These are phyloP conservation scores for Umbilicaria muhlenbergii DNA, from an alignment of 495 filamentous ascomycete genomes.

Conservation along the genomic window DNA sequence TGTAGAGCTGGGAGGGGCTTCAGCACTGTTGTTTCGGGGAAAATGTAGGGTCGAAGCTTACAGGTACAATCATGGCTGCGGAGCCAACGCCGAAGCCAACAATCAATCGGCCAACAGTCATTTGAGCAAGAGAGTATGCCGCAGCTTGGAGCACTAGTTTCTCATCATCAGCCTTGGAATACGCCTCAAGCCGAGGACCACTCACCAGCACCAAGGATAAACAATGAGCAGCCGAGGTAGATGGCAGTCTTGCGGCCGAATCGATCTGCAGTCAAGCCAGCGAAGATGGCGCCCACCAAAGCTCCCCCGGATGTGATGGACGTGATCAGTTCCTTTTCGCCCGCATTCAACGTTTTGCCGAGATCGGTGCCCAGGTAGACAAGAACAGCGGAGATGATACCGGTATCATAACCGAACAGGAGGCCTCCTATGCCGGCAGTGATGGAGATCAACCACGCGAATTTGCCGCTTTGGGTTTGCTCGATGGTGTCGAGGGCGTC, in stretches of 20 bases:
- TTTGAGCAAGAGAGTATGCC: conserved; percentile 29
- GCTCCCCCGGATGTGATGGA: conserved; percentile 32
- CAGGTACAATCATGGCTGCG: conserved; percentile 32
- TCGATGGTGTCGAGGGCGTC: conserved; percentile 16
- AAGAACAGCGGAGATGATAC: conserved; percentile 31
- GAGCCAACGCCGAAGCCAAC: conserved; percentile 37
- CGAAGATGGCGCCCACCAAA: conserved; percentile 33
- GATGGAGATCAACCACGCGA: conserved; percentile 24
- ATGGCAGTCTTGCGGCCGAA: conserved; percentile 33
- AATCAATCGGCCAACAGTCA: conserved; percentile 32
- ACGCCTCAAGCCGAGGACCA: conserved; percentile 10
- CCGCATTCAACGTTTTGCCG: conserved; percentile 15
- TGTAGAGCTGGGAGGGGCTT: conserved; percentile 13
- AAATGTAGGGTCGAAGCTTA: neutral
- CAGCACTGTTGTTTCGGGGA: neutral
- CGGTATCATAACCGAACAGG: conserved; percentile 32
- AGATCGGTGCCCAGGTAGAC: conserved; percentile 24
- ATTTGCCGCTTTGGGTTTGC: conserved; percentile 16
- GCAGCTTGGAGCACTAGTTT: conserved; percentile 21
- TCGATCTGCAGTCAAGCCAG: conserved; percentile 32
- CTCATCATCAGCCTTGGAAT: too few species aligned
- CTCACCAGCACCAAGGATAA: conserved; percentile 23
- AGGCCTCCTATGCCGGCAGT: conserved; percentile 24
- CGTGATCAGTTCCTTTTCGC: conserved; percentile 31
- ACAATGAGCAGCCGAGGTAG: conserved; percentile 30